These are phyloP conservation scores for Flaveria robusta DNA, from an alignment of 129 eudicot species.

Conservation along the genomic window DNA sequence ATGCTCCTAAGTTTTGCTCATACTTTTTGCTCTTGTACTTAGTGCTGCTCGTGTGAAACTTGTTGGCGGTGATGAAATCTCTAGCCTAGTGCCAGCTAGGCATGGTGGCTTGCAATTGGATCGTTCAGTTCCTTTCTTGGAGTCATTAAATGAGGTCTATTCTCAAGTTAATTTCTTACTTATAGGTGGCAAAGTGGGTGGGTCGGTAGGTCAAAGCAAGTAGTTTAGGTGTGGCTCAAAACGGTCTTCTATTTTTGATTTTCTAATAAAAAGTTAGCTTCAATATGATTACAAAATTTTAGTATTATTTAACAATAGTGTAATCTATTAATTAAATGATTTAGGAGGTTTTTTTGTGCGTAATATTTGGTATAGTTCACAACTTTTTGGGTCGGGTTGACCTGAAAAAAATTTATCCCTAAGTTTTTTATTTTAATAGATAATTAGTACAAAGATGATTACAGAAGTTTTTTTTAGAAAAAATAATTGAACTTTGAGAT, in stretches of 20 bases:
- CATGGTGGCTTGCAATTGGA: conserved; percentile 71
- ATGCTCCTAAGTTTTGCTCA: conserved; percentile 66
- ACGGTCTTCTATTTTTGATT: too few species aligned
- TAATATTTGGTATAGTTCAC: not conserved
- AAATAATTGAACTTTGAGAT: too few species aligned
- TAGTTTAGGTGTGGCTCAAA: not conserved
- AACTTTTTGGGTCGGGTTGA: not conserved
- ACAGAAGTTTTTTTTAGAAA: too few species aligned
- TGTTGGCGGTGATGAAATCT: conserved; percentile 70
- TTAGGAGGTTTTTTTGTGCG: not conserved
- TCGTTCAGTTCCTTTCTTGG: conserved; percentile 94
- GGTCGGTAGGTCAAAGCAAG: conserved; percentile 9
- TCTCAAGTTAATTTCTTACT: conserved; percentile 15
- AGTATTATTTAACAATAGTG: not conserved
- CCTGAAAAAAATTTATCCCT: not conserved
- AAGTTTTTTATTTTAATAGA: not conserved
- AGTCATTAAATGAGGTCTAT: conserved; percentile 87
- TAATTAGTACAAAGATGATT: not conserved
- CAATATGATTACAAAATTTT: not conserved
- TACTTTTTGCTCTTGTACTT: conserved; percentile 79
- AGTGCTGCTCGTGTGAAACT: conserved; percentile 93
- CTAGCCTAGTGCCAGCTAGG: conserved; percentile 61
- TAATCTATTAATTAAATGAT: not conserved
- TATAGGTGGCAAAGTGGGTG: conserved; percentile 8
- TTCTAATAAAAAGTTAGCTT: not conserved